Evolutionary conservation across 441 rosid genomes (phyloP).

Genomic region (Eruca vesicaria): DNA sequence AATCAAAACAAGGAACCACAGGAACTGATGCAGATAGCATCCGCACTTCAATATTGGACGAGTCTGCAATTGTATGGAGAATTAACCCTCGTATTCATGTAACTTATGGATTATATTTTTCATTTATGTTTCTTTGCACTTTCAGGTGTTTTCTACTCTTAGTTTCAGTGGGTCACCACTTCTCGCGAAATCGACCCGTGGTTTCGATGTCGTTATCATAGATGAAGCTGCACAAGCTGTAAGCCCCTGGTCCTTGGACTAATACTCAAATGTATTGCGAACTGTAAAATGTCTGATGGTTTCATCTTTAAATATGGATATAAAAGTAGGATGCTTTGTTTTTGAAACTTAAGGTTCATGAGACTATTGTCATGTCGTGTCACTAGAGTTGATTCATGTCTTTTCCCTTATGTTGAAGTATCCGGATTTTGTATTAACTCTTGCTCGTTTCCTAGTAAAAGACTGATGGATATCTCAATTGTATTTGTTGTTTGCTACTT

Average conservation of each 20-base stretch:
- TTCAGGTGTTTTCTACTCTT: constrained; percentile 89
- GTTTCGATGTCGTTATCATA: constrained; percentile 93
- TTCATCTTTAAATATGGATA: background rate
- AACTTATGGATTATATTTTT: background rate
- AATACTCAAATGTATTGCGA: constrained; percentile 1
- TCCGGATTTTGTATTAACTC: background rate
- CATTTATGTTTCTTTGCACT: constrained; percentile 20
- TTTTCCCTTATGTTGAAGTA: background rate
- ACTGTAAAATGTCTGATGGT: background rate
- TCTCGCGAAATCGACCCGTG: constrained; percentile 62
- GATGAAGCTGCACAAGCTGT: constrained; percentile 99
- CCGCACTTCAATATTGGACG: constrained; percentile 78
- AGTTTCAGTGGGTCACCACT: constrained; percentile 91
- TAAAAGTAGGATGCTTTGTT: background rate
- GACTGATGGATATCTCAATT: too few species aligned
- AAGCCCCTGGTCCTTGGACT: constrained; percentile 37
- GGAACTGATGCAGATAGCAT: constrained; percentile 71
- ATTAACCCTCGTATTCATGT: constrained; percentile 17
- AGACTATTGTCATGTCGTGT: background rate
- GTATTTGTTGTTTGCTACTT: background rate
- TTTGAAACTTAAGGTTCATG: background rate
- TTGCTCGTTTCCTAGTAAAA: background rate
- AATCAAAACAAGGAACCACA: constrained; percentile 70
- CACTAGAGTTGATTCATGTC: background rate
- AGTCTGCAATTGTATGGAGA: constrained; percentile 76